Conservation (phyloP, 2,329 filamentous ascomycete species). For the Claviceps sp. region DNA sequence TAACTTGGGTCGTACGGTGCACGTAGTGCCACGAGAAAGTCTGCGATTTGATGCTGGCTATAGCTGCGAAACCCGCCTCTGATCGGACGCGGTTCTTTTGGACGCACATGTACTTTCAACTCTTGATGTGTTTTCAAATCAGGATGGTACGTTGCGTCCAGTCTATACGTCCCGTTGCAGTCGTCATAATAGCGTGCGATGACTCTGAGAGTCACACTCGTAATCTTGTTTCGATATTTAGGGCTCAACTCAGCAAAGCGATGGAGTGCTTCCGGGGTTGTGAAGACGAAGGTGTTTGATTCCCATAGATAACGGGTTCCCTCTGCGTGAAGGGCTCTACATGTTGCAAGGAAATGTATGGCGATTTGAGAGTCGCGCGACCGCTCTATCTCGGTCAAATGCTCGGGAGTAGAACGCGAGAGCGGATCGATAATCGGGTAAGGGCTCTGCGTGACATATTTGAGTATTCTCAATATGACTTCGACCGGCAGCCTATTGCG, state of each 20-base stretch:
- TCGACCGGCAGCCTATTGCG: slow-evolving; percentile 37
- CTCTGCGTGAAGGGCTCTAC: slow-evolving; percentile 34
- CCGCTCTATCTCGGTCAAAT: slow-evolving; percentile 30
- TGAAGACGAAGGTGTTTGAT: slow-evolving; percentile 41
- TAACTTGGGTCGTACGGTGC: slow-evolving; percentile 33
- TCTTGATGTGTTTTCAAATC: slow-evolving; percentile 27
- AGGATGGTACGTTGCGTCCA: slow-evolving; percentile 28
- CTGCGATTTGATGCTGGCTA: slow-evolving; percentile 38
- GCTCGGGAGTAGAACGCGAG: slow-evolving; percentile 28
- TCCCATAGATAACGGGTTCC: slow-evolving; percentile 37
- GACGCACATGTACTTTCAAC: slow-evolving; percentile 28
- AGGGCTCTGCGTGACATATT: slow-evolving; percentile 34
- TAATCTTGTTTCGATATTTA: slow-evolving; percentile 29
- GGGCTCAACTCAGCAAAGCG: slow-evolving; percentile 33
- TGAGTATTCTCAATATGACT: slow-evolving; percentile 37
- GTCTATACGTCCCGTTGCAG: slow-evolving; percentile 26
- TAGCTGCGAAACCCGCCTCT: slow-evolving; percentile 42
- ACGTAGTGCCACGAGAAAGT: slow-evolving; percentile 38
- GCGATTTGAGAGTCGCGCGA: slow-evolving; percentile 34
- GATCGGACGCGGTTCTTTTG: slow-evolving; percentile 31
- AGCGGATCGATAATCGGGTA: slow-evolving; percentile 41
- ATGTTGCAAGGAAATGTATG: slow-evolving; percentile 39
- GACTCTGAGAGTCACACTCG: slow-evolving; percentile 35
- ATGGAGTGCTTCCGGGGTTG: slow-evolving; percentile 32
- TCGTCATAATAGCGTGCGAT: slow-evolving; percentile 45